These are phyloP conservation scores for Aplosporella prunicola DNA, from an alignment of 2,329 filamentous ascomycete genomes.

Conservation along the genomic window DNA sequence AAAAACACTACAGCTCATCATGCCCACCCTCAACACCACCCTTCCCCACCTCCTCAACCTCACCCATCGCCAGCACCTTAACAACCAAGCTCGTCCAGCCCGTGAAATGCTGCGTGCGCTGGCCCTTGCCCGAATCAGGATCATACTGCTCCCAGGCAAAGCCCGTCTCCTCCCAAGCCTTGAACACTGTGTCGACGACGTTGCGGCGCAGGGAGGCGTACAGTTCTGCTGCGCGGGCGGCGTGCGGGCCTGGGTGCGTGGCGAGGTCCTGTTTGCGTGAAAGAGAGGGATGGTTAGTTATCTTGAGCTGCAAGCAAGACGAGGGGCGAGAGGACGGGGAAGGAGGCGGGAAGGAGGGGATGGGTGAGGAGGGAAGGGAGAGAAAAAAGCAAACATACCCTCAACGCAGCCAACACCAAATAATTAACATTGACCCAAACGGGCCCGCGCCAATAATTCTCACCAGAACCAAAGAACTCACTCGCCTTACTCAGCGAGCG, in stretches of 20 bases:
- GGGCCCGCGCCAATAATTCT: constrained; percentile 95
- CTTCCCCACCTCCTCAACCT: constrained; percentile 37
- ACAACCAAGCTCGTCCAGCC: constrained; percentile 98
- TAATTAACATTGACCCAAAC: constrained; percentile 97
- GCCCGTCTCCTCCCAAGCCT: constrained; percentile 79
- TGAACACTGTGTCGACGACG: constrained; percentile 79
- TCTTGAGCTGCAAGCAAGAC: constrained; percentile 5
- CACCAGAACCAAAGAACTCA: constrained; percentile 74
- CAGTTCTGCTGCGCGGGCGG: constrained; percentile 57
- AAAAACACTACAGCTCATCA: constrained; percentile 38
- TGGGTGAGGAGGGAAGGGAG: neutral
- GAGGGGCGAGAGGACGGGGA: neutral
- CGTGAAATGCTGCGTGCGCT: constrained; percentile 94
- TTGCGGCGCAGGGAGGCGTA: constrained; percentile 74
- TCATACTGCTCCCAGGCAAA: constrained; percentile 99
- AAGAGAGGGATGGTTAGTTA: constrained; percentile 9
- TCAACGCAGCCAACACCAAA: constrained; percentile 64
- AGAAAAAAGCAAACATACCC: constrained; percentile 47
- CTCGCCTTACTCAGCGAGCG: constrained; percentile 79
- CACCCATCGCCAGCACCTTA: constrained; percentile 93
- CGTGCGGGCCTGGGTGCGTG: constrained; percentile 55
- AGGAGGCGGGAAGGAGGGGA: constrained; percentile 9
- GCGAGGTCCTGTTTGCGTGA: constrained; percentile 48
- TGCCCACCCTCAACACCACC: constrained; percentile 22
- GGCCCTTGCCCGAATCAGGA: constrained; percentile 83